Evolutionary conservation across 495 filamentous ascomycete genomes (phyloP), one percentile per base, ranked within the genome.

Genomic region (Chaetomidium leptoderma): DNA sequence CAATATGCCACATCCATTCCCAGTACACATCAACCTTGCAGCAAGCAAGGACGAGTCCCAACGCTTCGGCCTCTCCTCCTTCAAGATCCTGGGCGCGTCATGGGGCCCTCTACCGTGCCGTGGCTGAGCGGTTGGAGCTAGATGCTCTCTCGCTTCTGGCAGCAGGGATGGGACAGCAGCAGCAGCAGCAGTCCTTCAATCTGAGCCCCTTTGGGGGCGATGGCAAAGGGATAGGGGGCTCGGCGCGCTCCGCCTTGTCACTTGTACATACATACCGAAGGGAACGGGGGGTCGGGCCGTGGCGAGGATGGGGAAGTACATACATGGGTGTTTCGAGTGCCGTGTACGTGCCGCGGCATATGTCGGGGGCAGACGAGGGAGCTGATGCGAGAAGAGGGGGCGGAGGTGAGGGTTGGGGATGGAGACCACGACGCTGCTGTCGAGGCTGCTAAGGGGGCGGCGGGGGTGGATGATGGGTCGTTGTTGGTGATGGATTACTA

Each of bases 51-150:
- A 85, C 62, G 82, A 86, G 61, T 81, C 75, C 45, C 65, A 68
- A 51, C 74, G 83, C 26, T 75, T 84, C 57, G 79, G 85, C 1
- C 78, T 92, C 1, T 85, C 87, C 0, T 78, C 86, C 0, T 91
- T 90, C 78, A 91, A 91, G 66, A 84, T 88, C 37, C 79, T 90
- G 0, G 88, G 87, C 9, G 87, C 88, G 0, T 86, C 84, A n/a
- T 92, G 85, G 86, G n/a, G 85, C 79, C 0, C 74, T 78, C 44
- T 84, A 81, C 60, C 78, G 79, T 35, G 81, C 83, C 6, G 52
- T 90, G 6, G 65, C 69, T 2, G 57, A 68, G 0, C 57, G 72
- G 6, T 65, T 82, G 16, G 66, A 61, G 2, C 63, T 83, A 3
- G 66, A 75, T 6, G 55, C 4, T 53, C 57, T 4, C 51, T 16